phyloP scores from a whole-genome alignment of 345 rosid species.

The Salix viminalis region DNA sequence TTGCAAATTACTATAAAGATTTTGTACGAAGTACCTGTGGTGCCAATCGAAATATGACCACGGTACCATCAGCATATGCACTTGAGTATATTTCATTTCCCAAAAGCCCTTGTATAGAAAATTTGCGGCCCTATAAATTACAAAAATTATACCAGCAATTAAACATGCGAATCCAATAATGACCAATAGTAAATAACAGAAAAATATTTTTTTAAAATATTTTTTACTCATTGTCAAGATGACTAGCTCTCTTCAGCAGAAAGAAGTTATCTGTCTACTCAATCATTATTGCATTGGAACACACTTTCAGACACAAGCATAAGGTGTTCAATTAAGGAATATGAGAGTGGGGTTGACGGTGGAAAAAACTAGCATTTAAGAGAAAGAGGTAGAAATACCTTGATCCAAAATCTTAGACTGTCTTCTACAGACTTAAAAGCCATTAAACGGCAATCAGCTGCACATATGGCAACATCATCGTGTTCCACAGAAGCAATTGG shows the following conservation, averaged over 20 bases:
- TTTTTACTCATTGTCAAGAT: not conserved
- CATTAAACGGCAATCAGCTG: conserved; percentile 83
- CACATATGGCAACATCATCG: conserved; percentile 68
- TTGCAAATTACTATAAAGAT: not conserved
- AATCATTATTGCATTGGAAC: not conserved
- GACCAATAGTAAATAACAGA: not conserved
- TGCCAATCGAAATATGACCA: conserved; percentile 87
- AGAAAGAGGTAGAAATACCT: conserved; percentile 39
- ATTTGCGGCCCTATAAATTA: conserved; percentile 62
- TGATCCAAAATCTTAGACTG: conserved; percentile 77
- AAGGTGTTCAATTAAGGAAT: not conserved
- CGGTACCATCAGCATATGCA: conserved; percentile 58
- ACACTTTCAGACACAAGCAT: not conserved
- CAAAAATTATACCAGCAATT: not conserved
- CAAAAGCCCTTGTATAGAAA: conserved; percentile 80
- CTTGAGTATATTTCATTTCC: conserved; percentile 53
- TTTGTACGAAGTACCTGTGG: conserved; percentile 57
- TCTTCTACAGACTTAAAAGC: conserved; percentile 69
- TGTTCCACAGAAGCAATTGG: conserved; percentile 49
- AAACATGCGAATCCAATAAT: conserved; percentile 1
- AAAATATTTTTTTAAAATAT: not conserved
- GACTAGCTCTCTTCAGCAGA: not conserved
- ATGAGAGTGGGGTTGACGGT: not conserved
- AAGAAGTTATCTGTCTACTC: not conserved
- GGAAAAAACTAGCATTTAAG: not conserved